Evolutionary conservation across 805 yeast genomes (phyloP), one percentile per base, ranked within the genome.

Genomic region (Lipomyces kockii): DNA sequence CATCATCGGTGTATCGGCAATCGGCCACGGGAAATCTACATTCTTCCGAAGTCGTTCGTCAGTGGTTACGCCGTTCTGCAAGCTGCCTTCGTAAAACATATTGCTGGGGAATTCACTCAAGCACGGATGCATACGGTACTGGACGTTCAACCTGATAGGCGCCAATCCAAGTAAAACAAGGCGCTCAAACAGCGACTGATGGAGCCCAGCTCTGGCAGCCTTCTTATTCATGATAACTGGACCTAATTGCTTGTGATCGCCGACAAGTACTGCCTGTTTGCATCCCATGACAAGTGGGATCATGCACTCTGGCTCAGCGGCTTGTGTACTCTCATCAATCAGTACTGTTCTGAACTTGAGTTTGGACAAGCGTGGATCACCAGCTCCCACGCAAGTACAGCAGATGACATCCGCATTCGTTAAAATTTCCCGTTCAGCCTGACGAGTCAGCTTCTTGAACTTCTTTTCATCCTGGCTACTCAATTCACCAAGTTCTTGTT

Each of bases 201-300:
- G 85, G 64, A 94, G 83, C 29, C 98, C 97, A 0, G 97, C 97
- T 69, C 88, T 88, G 20, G 89, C 92, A 2, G 97, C 97, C 72
- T 85, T 84, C 73, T 86, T 85, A 72, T 91, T 92, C 64, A 91
- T 78, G 60, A 94, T 89, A 29, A 92, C 96, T 0, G 98, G 98
- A 1, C 98, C 97, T 71, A 93, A 82, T 80, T 93, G 98, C 79
- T 92, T 94, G 79, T 94, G 98, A 78, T 93, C 98, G 75, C 98
- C 98, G 51, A 92, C 97, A 43, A 93, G 80, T 58, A 93, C 86
- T 6, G 92, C 91, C 76, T 93, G 97, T 75, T 89, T 89, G 58
- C 96, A 92, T 32, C 97, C 97, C 72, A 88, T 89, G 1, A 89
- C 92, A 51, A 93, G 85, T 12, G 98, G 97, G 71, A 93, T 91